These are phyloP conservation scores for Asparagopsis taxiformis DNA, from an alignment of 31 red algal genomes.

Conservation along the genomic window DNA sequence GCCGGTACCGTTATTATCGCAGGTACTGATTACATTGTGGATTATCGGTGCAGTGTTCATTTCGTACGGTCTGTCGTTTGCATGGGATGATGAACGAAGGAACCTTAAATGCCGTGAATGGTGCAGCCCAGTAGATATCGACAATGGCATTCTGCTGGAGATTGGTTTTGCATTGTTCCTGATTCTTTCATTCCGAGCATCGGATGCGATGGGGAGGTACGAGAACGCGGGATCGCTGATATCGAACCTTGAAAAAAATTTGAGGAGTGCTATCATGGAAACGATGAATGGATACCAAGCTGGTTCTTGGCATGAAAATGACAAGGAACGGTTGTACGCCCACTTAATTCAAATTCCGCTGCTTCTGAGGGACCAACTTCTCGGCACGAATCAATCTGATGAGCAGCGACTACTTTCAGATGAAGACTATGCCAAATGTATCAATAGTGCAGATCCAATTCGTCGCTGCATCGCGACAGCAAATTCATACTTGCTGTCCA, in stretches of 20 bases:
- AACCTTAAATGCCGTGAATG: too few relatives aligned
- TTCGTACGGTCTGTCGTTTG: too few relatives aligned
- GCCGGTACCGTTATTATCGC: too few relatives aligned
- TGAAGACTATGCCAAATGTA: constrained; percentile 12
- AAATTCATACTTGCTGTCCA: constrained; percentile 18
- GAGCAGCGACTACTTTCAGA: constrained; percentile 13
- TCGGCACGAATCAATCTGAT: background rate
- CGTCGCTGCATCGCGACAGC: constrained; percentile 9
- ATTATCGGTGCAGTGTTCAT: constrained; percentile 17
- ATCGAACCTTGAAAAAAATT: too few relatives aligned
- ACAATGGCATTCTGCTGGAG: too few relatives aligned
- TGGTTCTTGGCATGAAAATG: background rate
- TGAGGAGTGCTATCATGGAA: background rate
- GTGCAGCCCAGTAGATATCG: too few relatives aligned
- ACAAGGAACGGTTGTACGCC: constrained; percentile 10
- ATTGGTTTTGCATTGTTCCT: too few relatives aligned
- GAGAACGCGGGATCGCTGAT: background rate
- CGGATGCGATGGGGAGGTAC: background rate
- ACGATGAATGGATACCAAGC: background rate
- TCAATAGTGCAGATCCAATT: background rate
- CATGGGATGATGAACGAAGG: too few relatives aligned
- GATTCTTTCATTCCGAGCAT: too few relatives aligned
- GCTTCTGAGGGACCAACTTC: background rate
- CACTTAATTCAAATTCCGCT: background rate
- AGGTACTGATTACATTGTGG: constrained; percentile 12